These are phyloP conservation scores for Salvia miltiorrhiza DNA, from an alignment of 257 asterid species.

Conservation along the genomic window DNA sequence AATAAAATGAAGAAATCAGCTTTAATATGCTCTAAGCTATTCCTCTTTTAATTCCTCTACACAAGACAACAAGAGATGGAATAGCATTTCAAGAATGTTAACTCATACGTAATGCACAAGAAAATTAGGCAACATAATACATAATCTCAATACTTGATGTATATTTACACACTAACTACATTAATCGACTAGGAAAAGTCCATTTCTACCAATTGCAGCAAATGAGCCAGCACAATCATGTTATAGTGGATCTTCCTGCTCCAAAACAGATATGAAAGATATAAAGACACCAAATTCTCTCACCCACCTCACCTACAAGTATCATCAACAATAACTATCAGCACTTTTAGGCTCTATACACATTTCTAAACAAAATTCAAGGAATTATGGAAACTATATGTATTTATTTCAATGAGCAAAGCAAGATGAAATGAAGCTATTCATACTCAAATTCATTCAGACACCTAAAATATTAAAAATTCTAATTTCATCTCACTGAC, in stretches of 20 bases:
- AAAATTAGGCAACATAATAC: not conserved
- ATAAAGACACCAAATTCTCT: constrained; percentile 87
- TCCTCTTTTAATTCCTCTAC: too few species aligned
- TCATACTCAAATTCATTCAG: not conserved
- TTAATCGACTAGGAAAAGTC: not conserved
- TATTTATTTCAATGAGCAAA: not conserved
- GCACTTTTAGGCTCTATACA: not conserved
- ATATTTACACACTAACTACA: not conserved
- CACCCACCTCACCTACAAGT: constrained; percentile 70
- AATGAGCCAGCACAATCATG: constrained; percentile 17
- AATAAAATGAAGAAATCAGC: too few species aligned
- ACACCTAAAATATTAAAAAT: not conserved
- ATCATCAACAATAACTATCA: constrained; percentile 20
- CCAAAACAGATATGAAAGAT: constrained; percentile 40
- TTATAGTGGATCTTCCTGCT: constrained; percentile 4
- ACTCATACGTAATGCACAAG: not conserved
- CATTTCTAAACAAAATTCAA: not conserved
- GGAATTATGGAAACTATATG: not conserved
- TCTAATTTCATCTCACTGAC: not conserved
- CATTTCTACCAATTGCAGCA: constrained; percentile 15
- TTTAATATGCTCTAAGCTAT: too few species aligned
- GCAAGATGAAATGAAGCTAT: not conserved
- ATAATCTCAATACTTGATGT: not conserved
- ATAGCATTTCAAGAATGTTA: not conserved
- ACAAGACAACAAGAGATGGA: too few species aligned